Percentiles rank a stretch among this genome's conserved stretches.
Evolutionary conservation across 2,329 filamentous ascomycete species (phyloP).

Genomic region (Sporothrix brunneoviolacea): DNA sequence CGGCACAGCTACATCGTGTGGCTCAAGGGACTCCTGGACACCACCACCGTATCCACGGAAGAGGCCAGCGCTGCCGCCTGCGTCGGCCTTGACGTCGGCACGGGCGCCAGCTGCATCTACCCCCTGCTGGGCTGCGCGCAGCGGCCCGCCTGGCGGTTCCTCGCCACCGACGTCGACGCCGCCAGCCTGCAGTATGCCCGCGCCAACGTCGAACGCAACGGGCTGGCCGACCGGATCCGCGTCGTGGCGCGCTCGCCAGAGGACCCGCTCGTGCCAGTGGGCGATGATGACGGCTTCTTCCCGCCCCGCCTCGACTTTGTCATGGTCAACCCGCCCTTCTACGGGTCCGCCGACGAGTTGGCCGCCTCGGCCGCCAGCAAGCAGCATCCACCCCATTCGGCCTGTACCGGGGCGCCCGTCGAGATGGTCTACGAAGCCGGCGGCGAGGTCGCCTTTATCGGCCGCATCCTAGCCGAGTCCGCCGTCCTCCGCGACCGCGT

Average conservation of each 20-base stretch:
- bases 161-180: conserved; percentile 72
- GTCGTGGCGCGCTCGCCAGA: conserved; percentile 47
- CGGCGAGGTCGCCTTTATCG: conserved; percentile 83
- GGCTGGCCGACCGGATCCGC: conserved; percentile 55
- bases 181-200: conserved; percentile 60
- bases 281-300: conserved; percentile 32
- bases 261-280: conserved; percentile 57
- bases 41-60: no score
- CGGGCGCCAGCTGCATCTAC: conserved; percentile 88
- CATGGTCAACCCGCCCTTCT: conserved; percentile 96
- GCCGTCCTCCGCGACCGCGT: conserved; percentile 43
- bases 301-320: conserved; percentile 59
- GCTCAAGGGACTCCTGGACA: conserved; percentile 73
- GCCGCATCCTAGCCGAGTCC: conserved; percentile 49
- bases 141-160: conserved; percentile 62
- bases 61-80: conserved; percentile 37
- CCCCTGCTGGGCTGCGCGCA: conserved; percentile 69
- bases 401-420: conserved; percentile 66
- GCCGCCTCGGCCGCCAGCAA: conserved; percentile 59
- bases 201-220: conserved; percentile 61
- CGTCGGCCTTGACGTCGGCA: conserved; percentile 76
- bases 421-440: conserved; percentile 72
- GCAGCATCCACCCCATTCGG: conserved; percentile 58
- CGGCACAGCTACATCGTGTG: conserved; percentile 87
- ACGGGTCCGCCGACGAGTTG: conserved; percentile 67